Conservation (phyloP, 768 basidiomycete species). For the Leccinum uliginosum region DNA sequence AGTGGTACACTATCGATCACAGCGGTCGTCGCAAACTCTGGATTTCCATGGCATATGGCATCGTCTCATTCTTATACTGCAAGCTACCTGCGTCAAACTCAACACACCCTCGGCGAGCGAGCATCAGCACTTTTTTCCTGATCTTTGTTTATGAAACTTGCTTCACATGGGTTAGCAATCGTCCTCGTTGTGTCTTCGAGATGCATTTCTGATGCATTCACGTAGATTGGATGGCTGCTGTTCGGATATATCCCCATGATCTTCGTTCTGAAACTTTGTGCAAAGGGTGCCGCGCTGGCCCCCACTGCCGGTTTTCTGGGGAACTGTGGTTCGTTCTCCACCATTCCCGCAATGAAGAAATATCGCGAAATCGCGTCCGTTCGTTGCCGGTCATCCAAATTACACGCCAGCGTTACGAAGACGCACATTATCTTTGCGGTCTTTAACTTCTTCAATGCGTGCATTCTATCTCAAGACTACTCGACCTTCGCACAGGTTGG, state of each 20-base stretch:
- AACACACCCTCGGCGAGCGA: not conserved
- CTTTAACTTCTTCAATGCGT: not conserved
- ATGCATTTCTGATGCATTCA: not conserved
- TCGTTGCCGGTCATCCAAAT: slow-evolving; percentile 4
- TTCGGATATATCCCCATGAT: slow-evolving; percentile 7
- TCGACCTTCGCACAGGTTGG: slow-evolving; percentile 1
- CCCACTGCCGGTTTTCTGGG: slow-evolving; percentile 3
- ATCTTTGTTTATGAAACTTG: slow-evolving; percentile 6
- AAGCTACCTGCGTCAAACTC: slow-evolving; percentile 4
- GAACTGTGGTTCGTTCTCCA: not conserved
- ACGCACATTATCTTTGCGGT: slow-evolving; percentile 2
- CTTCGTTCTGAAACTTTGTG: slow-evolving; percentile 5
- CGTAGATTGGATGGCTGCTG: slow-evolving; percentile 6
- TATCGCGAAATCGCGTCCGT: not conserved
- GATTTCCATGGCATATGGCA: slow-evolving; percentile 7
- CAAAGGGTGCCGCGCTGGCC: slow-evolving; percentile 2
- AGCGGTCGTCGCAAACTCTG: slow-evolving; percentile 6
- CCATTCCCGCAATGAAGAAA: too few relatives aligned
- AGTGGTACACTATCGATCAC: slow-evolving; percentile 7
- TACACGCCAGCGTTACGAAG: slow-evolving; percentile 4
- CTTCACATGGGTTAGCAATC: slow-evolving; percentile 5
- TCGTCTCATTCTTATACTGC: slow-evolving; percentile 3
- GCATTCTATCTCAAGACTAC: slow-evolving; percentile 1
- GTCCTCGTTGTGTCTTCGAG: not conserved
- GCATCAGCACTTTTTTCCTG: slow-evolving; percentile 3